A percentile compares a stretch with the other conserved stretches of the same genome.
These are phyloP conservation scores for Akanthomyces lecanii DNA, from an alignment of 2,329 filamentous ascomycete species.

Conservation along the genomic window DNA sequence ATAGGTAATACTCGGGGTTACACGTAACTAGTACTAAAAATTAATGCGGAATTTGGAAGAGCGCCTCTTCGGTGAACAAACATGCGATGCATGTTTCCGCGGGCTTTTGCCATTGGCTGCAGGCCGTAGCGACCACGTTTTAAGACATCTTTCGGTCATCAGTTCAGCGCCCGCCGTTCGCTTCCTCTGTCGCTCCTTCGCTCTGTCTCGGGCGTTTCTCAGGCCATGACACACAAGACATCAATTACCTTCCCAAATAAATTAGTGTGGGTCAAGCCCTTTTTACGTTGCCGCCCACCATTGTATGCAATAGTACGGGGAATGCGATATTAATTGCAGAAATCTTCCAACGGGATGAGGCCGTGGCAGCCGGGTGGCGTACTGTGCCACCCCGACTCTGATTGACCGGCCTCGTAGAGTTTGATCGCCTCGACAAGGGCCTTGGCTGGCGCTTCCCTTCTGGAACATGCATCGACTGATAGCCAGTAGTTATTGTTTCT, in stretches of 20 bases:
- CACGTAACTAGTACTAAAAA: background rate
- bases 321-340: background rate
- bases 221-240: background rate
- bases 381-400: background rate
- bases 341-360: background rate
- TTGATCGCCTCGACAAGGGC: background rate
- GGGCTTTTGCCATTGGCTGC: background rate
- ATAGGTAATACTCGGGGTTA: background rate
- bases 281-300: background rate
- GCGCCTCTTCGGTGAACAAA: background rate
- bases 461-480: slow-evolving; percentile 6
- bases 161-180: background rate
- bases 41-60: background rate
- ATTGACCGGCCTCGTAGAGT: background rate
- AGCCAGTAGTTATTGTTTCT: background rate
- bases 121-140: background rate
- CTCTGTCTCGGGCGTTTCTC: background rate
- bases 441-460: background rate
- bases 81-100: background rate
- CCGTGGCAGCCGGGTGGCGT: background rate
- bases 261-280: background rate
- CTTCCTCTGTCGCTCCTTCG: too few relatives aligned
- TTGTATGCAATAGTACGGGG: background rate
- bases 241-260: background rate
- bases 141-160: background rate